Evolutionary conservation across 164 flowering plant species (phyloP), one percentile per base, ranked within the genome.

Genomic region (Macadamia integrifolia): DNA sequence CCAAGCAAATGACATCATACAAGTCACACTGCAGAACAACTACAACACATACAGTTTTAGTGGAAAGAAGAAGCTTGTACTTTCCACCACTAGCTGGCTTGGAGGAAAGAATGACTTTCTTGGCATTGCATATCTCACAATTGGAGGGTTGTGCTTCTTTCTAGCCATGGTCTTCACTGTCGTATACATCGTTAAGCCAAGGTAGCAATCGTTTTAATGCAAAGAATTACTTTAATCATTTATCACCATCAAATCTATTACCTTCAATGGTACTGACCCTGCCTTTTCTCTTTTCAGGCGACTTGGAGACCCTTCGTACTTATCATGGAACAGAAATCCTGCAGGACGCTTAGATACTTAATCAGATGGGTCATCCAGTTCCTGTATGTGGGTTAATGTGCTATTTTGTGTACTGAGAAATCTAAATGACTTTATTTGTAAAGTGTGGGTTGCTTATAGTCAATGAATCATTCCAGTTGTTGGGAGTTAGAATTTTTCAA

Each of bases 311-410:
- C 93, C 96, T 1, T 72, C 91, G 7, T 90, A 86, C 62, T 69
- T 90, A 72, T 90, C 96, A 43, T 90, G 96, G 93, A 90, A 90
- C 82, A 83, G 85, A 71, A 85, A 73, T 66, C 90, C 96, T 0
- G 78, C 84, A 44, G 91, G 93, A 18, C 92, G 66, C 64, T 50
- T 58, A 49, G 50, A 56, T 9, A 17, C 31, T 58, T 35, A 35
- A 35, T 61, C 13, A 23, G 6, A 50, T 60, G 55, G 62, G n/a
- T 66, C 46, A 42, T 14, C 29, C 67, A 1, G 57, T 56, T 69
- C 28, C 30, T 13, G 49, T 31, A 52, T 13, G 42, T 49, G 40
- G 46, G 40, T 62, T 56, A 50, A 55, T 74, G 72, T 74, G 70
- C 61, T 75, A 64, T 46, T 74, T 11, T 17, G 46, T 67, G 70